Conservation (phyloP, 495 filamentous ascomycete genomes). For the Lepidopterella palustris region DNA sequence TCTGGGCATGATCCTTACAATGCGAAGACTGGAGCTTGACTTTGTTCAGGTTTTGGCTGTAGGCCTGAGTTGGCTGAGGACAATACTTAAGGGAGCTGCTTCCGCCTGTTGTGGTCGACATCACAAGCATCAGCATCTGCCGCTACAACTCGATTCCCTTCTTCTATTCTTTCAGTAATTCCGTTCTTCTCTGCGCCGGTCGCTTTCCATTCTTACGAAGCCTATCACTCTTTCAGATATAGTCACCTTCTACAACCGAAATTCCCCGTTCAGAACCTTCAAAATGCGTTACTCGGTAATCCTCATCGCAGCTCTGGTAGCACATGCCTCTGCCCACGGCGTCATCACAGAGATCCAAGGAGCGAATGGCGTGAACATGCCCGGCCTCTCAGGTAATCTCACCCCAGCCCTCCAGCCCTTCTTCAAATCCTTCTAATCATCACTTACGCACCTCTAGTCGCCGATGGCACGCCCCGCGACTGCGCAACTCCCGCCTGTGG, state of each 20-base stretch:
- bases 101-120: not conserved
- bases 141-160: not conserved
- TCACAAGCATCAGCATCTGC: not conserved
- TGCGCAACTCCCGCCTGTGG: constrained; percentile 48
- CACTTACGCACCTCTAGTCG: constrained; percentile 37
- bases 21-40: not conserved
- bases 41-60: not conserved
- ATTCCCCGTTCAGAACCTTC: constrained; percentile 3
- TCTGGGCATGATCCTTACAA: not conserved
- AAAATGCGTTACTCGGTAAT: constrained; percentile 26
- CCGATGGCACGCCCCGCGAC: constrained; percentile 52
- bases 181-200: constrained; percentile 1
- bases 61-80: not conserved
- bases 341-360: constrained; percentile 25
- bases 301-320: constrained; percentile 20
- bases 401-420: not conserved
- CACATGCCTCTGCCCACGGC: constrained; percentile 25
- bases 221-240: not conserved
- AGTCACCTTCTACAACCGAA: not conserved
- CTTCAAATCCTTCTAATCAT: not conserved
- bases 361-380: constrained; percentile 30
- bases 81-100: not conserved
- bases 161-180: not conserved
- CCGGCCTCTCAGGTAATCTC: constrained; percentile 24
- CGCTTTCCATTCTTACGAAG: not conserved